Percentiles rank a stretch among this genome's conserved stretches.
phyloP scores from a whole-genome alignment of 2,329 filamentous ascomycete genomes.

The Phaeosphaeria sp. region DNA sequence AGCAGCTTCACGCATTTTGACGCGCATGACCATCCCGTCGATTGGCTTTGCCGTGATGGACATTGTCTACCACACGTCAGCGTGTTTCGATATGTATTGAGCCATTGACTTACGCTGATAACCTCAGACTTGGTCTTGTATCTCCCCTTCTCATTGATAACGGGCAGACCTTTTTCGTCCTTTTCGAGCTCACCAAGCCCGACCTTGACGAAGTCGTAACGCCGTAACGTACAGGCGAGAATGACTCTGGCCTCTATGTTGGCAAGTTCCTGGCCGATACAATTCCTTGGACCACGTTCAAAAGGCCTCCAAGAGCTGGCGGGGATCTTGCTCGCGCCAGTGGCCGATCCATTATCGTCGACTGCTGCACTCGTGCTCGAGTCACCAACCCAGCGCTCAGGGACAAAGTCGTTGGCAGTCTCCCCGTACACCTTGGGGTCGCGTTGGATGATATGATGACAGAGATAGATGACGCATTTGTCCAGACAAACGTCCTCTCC shows the following conservation, averaged over 20 bases:
- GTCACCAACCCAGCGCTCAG: constrained; percentile 50
- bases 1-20: constrained; percentile 18
- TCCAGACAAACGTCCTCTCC: constrained; percentile 54
- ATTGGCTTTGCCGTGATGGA: constrained; percentile 41
- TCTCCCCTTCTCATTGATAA: constrained; percentile 36
- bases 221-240: constrained; percentile 50
- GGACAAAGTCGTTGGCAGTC: constrained; percentile 38
- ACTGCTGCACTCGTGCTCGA: constrained; percentile 27
- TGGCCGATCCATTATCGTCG: constrained; percentile 16
- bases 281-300: constrained; percentile 62
- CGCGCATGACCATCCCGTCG: constrained; percentile 39
- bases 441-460: constrained; percentile 50
- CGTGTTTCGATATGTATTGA: neutral
- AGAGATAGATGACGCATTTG: constrained; percentile 54
- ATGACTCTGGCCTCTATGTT: constrained; percentile 61
- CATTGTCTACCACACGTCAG: constrained; percentile 32
- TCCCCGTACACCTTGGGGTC: constrained; percentile 43
- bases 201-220: constrained; percentile 45
- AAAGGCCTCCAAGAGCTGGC: constrained; percentile 62
- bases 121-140: constrained; percentile 39
- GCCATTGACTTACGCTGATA: constrained; percentile 36
- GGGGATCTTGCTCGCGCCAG: constrained; percentile 37
- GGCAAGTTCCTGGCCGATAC: constrained; percentile 65
- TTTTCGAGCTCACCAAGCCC: constrained; percentile 37
- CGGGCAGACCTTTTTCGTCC: constrained; percentile 31